These are phyloP conservation scores for Bipolaris sorokiniana DNA, from an alignment of 2,329 filamentous ascomycete species.

Conservation along the genomic window DNA sequence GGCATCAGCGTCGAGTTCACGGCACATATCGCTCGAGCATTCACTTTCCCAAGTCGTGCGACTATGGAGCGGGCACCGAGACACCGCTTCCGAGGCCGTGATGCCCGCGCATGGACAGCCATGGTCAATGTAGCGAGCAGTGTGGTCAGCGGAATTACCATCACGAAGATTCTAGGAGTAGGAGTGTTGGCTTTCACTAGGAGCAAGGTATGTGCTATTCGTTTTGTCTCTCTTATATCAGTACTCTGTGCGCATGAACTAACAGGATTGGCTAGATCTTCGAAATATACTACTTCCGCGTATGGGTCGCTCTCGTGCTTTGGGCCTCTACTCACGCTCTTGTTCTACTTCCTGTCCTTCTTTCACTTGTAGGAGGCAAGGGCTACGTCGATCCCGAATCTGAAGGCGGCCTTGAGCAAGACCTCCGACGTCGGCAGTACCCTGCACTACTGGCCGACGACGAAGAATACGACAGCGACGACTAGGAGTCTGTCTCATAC, in stretches of 20 bases:
- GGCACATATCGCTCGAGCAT: conserved; percentile 92
- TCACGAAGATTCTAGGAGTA: conserved; percentile 94
- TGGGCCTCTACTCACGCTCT: conserved; percentile 89
- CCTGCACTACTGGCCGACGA: conserved; percentile 74
- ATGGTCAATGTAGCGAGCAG: conserved; percentile 93
- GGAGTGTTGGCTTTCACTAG: conserved; percentile 90
- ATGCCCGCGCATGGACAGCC: conserved; percentile 89
- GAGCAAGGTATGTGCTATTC: conserved; percentile 66
- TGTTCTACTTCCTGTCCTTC: conserved; percentile 86
- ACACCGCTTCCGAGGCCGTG: conserved; percentile 77
- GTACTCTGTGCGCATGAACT: background rate
- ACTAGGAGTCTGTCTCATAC: conserved; percentile 22
- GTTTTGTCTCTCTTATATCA: background rate
- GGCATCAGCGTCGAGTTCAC: conserved; percentile 98
- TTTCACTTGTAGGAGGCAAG: conserved; percentile 82
- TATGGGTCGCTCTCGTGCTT: conserved; percentile 90
- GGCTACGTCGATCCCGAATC: conserved; percentile 86
- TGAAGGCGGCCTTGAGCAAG: conserved; percentile 87
- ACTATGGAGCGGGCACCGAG: conserved; percentile 79
- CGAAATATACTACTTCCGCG: conserved; percentile 98
- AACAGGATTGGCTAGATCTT: conserved; percentile 68
- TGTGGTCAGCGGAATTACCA: conserved; percentile 93
- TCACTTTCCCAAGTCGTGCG: conserved; percentile 85
- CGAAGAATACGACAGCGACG: conserved; percentile 69
- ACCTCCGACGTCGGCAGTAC: conserved; percentile 79